Percentiles rank a stretch among this genome's conserved stretches.
Conservation (phyloP, 345 rosid genomes). For the Laguncularia racemosa region DNA sequence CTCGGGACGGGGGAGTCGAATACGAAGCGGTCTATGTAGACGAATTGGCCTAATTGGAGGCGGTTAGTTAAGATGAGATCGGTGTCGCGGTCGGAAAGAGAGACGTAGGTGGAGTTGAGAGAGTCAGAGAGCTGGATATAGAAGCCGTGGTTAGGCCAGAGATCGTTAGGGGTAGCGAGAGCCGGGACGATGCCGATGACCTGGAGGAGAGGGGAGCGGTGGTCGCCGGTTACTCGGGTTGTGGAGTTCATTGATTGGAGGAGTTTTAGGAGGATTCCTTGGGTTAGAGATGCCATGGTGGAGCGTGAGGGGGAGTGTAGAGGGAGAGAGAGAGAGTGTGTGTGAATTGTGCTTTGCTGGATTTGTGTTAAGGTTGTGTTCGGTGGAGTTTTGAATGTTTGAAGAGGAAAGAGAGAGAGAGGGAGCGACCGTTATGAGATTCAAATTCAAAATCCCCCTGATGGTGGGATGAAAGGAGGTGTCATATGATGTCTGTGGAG, state of each 20-base stretch:
- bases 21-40: conserved; percentile 73
- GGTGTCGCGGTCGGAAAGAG: conserved; percentile 84
- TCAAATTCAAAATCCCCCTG: conserved; percentile 43
- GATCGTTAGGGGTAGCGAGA: conserved; percentile 81
- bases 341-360: neutral
- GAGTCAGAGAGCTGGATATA: conserved; percentile 96
- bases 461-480: too few relatives aligned
- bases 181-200: conserved; percentile 92
- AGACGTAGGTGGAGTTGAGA: conserved; percentile 88
- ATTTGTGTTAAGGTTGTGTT: neutral
- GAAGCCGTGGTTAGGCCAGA: conserved; percentile 93
- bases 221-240: conserved; percentile 82
- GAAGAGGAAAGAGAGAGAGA: conserved; percentile 1
- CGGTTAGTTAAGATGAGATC: conserved; percentile 89
- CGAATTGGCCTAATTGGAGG: conserved; percentile 97
- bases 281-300: conserved; percentile 67
- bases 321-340: conserved; percentile 2
- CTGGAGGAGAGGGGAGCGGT: conserved; percentile 87
- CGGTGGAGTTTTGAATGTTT: neutral
- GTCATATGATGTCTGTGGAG: too few relatives aligned
- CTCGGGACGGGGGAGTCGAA: conserved; percentile 80
- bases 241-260: conserved; percentile 85
- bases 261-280: conserved; percentile 82
- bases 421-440: conserved; percentile 41
- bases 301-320: conserved; percentile 1